Evolutionary conservation across 805 yeast genomes (phyloP).

Genomic region (Komagataella kurtzmanii): DNA sequence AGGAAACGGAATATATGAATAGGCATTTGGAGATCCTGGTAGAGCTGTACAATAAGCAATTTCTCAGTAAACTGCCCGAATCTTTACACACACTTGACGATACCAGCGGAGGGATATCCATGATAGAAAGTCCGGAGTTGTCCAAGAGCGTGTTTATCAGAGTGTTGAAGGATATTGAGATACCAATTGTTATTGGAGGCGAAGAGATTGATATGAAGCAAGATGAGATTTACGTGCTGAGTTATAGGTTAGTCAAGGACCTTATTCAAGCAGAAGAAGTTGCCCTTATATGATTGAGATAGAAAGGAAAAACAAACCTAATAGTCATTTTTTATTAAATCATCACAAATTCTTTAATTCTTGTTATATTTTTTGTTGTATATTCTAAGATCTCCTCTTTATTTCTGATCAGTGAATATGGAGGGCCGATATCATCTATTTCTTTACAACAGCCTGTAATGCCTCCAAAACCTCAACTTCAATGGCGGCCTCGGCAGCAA

Average conservation of each 20-base stretch:
- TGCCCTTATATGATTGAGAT: conserved; percentile 19
- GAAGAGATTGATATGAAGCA: conserved; percentile 43
- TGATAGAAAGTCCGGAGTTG: conserved; percentile 73
- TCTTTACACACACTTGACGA: conserved; percentile 67
- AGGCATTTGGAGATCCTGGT: conserved; percentile 52
- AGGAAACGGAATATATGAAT: conserved; percentile 56
- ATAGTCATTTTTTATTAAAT: neutral
- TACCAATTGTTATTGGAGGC: conserved; percentile 29
- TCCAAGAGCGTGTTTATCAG: conserved; percentile 67
- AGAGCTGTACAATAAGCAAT: conserved; percentile 53
- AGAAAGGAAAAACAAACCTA: neutral
- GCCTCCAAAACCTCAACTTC: conserved; percentile 96
- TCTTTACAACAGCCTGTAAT: conserved; percentile 64
- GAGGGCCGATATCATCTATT: conserved; percentile 17
- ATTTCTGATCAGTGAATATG: neutral
- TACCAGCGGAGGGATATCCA: conserved; percentile 46
- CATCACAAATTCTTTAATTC: neutral
- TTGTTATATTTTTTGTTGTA: neutral
- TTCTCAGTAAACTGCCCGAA: conserved; percentile 55
- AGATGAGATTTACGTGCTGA: conserved; percentile 65
- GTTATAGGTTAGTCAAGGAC: conserved; percentile 41
- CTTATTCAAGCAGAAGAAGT: conserved; percentile 27
- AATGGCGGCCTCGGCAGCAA: conserved; percentile 89
- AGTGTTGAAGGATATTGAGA: conserved; percentile 25
- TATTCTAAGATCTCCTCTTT: neutral